These are phyloP conservation scores for Colletotrichum melonis DNA, from an alignment of 2,329 filamentous ascomycete genomes.

Conservation along the genomic window DNA sequence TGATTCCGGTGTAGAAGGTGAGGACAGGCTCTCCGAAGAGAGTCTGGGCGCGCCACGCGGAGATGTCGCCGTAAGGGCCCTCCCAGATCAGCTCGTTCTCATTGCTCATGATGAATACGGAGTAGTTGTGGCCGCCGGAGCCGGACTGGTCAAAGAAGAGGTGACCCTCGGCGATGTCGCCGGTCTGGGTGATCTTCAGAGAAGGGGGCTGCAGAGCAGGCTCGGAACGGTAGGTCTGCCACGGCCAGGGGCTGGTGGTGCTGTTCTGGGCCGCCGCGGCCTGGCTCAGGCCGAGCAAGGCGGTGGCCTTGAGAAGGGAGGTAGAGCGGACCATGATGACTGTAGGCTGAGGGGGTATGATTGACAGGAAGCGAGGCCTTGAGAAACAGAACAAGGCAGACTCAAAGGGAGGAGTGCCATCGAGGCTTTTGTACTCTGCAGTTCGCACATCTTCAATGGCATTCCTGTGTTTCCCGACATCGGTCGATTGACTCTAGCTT, in stretches of 20 bases:
- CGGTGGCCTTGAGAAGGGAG: neutral
- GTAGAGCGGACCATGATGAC: slow-evolving; percentile 5
- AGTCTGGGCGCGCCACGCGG: slow-evolving; percentile 42
- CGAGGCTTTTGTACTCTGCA: neutral
- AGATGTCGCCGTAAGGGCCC: slow-evolving; percentile 38
- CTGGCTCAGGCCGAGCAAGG: neutral
- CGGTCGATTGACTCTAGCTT: neutral
- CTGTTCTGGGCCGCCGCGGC: neutral
- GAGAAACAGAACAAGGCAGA: neutral
- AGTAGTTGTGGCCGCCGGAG: slow-evolving; percentile 27
- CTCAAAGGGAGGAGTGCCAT: neutral
- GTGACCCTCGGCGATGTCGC: slow-evolving; percentile 40
- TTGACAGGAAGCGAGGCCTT: neutral
- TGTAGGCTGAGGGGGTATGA: neutral
- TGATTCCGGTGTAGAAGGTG: slow-evolving; percentile 43
- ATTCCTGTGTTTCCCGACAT: neutral
- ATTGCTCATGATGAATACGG: slow-evolving; percentile 40
- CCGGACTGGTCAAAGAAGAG: slow-evolving; percentile 41
- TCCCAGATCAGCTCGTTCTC: slow-evolving; percentile 45
- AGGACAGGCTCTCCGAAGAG: slow-evolving; percentile 45
- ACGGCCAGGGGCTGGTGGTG: slow-evolving; percentile 17
- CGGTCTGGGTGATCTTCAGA: slow-evolving; percentile 24
- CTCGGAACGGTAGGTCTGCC: slow-evolving; percentile 28
- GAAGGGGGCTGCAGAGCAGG: slow-evolving; percentile 17
- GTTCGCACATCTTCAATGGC: neutral